Evolutionary conservation across 2,329 filamentous ascomycete genomes (phyloP).

Genomic region (Proliferodiscus dingleyae): DNA sequence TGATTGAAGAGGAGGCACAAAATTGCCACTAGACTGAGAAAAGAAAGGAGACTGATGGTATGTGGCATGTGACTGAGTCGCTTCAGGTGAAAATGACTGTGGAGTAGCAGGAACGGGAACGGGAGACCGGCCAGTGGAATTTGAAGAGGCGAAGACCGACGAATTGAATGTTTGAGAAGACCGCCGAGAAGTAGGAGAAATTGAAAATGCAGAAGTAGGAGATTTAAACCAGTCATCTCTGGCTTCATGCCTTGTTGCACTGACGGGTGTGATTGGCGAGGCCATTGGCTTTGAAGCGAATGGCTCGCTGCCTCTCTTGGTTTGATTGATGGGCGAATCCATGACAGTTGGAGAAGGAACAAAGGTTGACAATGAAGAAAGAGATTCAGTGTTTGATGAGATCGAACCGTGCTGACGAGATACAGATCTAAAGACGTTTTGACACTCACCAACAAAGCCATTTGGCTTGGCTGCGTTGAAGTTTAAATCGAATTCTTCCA

Average conservation of each 20-base stretch:
- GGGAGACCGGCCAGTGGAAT: slow-evolving; percentile 19
- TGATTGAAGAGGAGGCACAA: slow-evolving; percentile 46
- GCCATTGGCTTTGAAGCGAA: slow-evolving; percentile 19
- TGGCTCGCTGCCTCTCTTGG: neutral
- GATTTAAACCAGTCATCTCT: slow-evolving; percentile 31
- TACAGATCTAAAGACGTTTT: slow-evolving; percentile 34
- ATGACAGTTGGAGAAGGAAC: slow-evolving; percentile 22
- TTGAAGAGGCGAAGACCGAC: slow-evolving; percentile 20
- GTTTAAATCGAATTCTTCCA: slow-evolving; percentile 33
- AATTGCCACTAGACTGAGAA: slow-evolving; percentile 49
- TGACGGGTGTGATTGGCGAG: slow-evolving; percentile 27
- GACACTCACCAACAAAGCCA: slow-evolving; percentile 42
- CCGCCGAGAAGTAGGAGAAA: slow-evolving; percentile 27
- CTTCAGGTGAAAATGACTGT: slow-evolving; percentile 17
- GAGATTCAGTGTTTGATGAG: slow-evolving; percentile 20
- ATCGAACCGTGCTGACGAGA: slow-evolving; percentile 28
- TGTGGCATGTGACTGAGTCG: slow-evolving; percentile 16
- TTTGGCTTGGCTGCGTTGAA: slow-evolving; percentile 37
- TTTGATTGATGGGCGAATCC: slow-evolving; percentile 6
- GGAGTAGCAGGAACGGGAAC: slow-evolving; percentile 21
- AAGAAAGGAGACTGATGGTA: slow-evolving; percentile 42
- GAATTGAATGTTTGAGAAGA: slow-evolving; percentile 22
- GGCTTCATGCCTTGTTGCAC: slow-evolving; percentile 16
- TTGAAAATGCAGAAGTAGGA: slow-evolving; percentile 33
- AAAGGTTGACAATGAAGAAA: slow-evolving; percentile 27